These are phyloP conservation scores for Penicillium psychrofluorescens DNA, from an alignment of 495 filamentous ascomycete genomes.

Conservation along the genomic window DNA sequence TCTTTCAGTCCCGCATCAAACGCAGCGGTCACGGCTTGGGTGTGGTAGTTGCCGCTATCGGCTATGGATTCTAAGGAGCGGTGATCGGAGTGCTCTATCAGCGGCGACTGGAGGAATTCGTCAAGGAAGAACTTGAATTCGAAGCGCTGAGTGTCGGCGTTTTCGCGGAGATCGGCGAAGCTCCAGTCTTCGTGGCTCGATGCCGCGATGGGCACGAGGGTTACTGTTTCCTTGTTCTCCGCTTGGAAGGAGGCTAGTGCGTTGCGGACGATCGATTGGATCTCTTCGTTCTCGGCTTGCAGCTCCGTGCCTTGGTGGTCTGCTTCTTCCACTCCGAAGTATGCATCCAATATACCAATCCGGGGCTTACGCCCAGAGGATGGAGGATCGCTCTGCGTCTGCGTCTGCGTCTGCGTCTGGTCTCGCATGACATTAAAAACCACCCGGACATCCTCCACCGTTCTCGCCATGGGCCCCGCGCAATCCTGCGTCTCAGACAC, in stretches of 20 bases:
- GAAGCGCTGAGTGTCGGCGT: conserved; percentile 49
- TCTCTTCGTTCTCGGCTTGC: conserved; percentile 47
- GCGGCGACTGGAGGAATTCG: conserved; percentile 31
- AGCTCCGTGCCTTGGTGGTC: conserved; percentile 43
- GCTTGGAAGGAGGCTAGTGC: conserved; percentile 19
- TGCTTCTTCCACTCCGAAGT: conserved; percentile 25
- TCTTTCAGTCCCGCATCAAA: conserved; percentile 16
- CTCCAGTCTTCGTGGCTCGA: conserved; percentile 43
- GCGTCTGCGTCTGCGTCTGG: conserved; percentile 34
- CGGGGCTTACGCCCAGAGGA: conserved; percentile 28
- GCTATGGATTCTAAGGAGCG: conserved; percentile 44
- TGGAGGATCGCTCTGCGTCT: neutral
- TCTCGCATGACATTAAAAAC: conserved; percentile 51
- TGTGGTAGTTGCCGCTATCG: conserved; percentile 47
- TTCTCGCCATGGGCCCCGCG: conserved; percentile 52
- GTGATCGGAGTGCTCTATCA: conserved; percentile 16
- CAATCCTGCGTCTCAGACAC: conserved; percentile 56
- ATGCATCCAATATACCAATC: conserved; percentile 37
- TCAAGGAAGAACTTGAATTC: conserved; percentile 49
- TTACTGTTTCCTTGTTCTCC: conserved; percentile 3
- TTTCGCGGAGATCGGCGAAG: conserved; percentile 28
- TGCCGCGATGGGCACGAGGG: conserved; percentile 26
- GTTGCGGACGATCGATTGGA: conserved; percentile 40
- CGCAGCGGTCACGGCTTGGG: conserved; percentile 36
- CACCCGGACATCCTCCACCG: conserved; percentile 44